Conservation (phyloP, 257 asterid species). For the Forsythia viridissima region DNA sequence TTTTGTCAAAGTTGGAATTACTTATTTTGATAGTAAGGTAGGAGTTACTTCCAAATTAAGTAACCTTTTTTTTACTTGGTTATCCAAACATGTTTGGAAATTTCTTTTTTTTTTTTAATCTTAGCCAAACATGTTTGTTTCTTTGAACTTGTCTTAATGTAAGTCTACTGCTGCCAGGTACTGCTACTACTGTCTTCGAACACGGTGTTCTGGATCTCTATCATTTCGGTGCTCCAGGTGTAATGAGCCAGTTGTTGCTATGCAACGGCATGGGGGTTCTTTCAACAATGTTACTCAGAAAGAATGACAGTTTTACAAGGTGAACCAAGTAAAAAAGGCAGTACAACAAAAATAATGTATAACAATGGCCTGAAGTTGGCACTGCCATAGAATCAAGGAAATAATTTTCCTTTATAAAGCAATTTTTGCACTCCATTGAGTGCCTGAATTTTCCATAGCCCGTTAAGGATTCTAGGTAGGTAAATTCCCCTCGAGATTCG, state of each 20-base stretch:
- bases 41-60: no score
- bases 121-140: no score
- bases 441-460: conserved; percentile 24
- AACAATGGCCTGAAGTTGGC: conserved; percentile 22
- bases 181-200: conserved; percentile 81
- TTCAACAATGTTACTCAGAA: conserved; percentile 25
- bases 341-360: conserved; percentile 13
- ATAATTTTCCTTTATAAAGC: conserved; percentile 33
- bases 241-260: conserved; percentile 76
- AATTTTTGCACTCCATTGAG: conserved; percentile 31
- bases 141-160: neutral
- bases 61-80: no score
- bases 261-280: conserved; percentile 68
- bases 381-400: conserved; percentile 25
- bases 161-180: conserved; percentile 49
- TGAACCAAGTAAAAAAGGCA: neutral
- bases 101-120: no score
- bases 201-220: conserved; percentile 71
- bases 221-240: conserved; percentile 80
- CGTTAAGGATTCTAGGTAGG: neutral
- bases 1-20: neutral
- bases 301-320: conserved; percentile 37
- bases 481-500: neutral
- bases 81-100: no score
- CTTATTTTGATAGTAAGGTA: neutral